Conservation (phyloP, 2,329 filamentous ascomycete species). For the Penicillium sp. region DNA sequence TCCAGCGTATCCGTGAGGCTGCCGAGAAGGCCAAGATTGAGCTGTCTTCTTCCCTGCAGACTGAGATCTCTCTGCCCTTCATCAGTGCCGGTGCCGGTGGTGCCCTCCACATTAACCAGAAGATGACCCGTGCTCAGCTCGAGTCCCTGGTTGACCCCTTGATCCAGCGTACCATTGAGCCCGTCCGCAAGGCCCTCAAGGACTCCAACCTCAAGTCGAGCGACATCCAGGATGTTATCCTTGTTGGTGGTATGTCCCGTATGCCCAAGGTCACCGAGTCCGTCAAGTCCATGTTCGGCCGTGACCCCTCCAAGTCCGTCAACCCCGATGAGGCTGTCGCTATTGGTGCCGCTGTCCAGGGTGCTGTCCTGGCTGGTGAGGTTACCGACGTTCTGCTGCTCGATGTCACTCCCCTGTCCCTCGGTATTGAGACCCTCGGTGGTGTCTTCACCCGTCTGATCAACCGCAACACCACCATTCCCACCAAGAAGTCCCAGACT, state of each 20-base stretch:
- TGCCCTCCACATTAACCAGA: conserved; percentile 97
- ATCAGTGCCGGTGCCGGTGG: conserved; percentile 95
- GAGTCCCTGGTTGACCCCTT: conserved; percentile 90
- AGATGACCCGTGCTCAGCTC: conserved; percentile 88
- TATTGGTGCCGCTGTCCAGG: conserved; percentile 95
- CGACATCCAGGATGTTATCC: conserved; percentile 96
- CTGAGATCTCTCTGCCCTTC: conserved; percentile 98
- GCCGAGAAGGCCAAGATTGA: conserved; percentile 99
- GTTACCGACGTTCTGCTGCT: conserved; percentile 94
- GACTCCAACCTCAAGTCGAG: conserved; percentile 87
- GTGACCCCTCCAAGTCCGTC: conserved; percentile 95
- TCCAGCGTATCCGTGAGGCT: conserved; percentile 97
- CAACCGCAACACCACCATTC: conserved; percentile 98
- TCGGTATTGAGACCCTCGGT: conserved; percentile 97
- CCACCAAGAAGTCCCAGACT: conserved; percentile 98
- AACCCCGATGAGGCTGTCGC: conserved; percentile 98
- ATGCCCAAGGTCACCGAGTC: conserved; percentile 98
- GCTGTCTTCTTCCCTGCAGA: conserved; percentile 90
- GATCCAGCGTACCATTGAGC: conserved; percentile 82
- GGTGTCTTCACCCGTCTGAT: conserved; percentile 98
- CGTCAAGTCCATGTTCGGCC: conserved; percentile 94
- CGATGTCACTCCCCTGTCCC: conserved; percentile 91
- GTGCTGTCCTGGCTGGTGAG: conserved; percentile 93
- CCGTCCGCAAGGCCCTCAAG: conserved; percentile 95
- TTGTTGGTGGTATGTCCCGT: conserved; percentile 98